A percentile compares a stretch with the other conserved stretches of the same genome.
phyloP scores from a whole-genome alignment of 2,329 filamentous ascomycete genomes.

The Tolypocladium ovalisporum region DNA sequence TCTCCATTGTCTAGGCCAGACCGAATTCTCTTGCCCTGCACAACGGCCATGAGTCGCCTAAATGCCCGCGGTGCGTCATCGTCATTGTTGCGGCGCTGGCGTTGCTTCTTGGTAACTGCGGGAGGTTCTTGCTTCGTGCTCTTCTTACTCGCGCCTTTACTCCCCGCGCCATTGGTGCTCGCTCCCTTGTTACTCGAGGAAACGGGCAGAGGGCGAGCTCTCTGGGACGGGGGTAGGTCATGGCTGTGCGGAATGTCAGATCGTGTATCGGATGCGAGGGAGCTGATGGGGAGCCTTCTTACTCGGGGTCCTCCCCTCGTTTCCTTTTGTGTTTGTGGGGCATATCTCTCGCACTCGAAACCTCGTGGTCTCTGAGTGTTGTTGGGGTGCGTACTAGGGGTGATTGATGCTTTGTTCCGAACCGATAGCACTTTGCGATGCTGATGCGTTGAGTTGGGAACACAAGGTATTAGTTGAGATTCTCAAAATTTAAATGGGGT shows the following conservation, averaged over 20 bases:
- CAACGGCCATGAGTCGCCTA: slow-evolving; percentile 69
- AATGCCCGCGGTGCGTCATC: slow-evolving; percentile 89
- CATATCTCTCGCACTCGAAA: slow-evolving; percentile 37
- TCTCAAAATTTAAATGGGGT: neutral
- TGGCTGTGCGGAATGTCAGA: slow-evolving; percentile 25
- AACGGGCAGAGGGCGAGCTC: slow-evolving; percentile 40
- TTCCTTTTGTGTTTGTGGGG: slow-evolving; percentile 76
- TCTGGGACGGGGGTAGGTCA: slow-evolving; percentile 37
- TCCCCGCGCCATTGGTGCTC: neutral
- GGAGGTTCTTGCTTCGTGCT: slow-evolving; percentile 25
- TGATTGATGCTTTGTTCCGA: neutral
- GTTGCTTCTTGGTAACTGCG: slow-evolving; percentile 27
- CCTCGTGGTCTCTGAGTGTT: neutral
- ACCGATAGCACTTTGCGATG: neutral
- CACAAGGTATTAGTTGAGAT: neutral
- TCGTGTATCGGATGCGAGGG: neutral
- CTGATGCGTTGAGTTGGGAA: neutral
- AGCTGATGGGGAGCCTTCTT: slow-evolving; percentile 10
- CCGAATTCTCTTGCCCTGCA: slow-evolving; percentile 46
- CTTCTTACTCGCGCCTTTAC: slow-evolving; percentile 7
- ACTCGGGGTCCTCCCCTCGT: slow-evolving; percentile 46
- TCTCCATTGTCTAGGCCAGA: slow-evolving; percentile 64
- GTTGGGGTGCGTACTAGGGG: neutral
- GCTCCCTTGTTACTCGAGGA: slow-evolving; percentile 18
- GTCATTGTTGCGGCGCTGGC: slow-evolving; percentile 34